Conservation (phyloP, 768 basidiomycete species). For the Auricularia sp. region DNA sequence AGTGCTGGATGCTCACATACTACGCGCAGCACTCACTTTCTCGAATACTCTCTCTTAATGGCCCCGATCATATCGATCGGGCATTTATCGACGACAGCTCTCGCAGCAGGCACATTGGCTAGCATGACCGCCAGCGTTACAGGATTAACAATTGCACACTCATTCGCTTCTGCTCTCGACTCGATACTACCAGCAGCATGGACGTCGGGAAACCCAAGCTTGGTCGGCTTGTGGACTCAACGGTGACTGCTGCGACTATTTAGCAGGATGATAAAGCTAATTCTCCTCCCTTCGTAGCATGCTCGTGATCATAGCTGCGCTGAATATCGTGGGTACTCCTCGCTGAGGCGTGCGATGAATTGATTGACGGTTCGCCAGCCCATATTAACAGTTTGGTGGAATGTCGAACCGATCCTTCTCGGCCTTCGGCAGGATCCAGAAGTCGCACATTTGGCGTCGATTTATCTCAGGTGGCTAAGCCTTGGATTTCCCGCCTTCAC, state of each 20-base stretch:
- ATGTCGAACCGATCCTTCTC: constrained; percentile 69
- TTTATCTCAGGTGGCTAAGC: constrained; percentile 68
- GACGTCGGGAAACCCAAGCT: constrained; percentile 75
- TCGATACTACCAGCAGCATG: constrained; percentile 91
- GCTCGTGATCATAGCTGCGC: background rate
- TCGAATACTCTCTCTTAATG: constrained; percentile 81
- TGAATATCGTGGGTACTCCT: background rate
- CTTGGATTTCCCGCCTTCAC: constrained; percentile 72
- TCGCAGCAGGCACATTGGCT: constrained; percentile 72
- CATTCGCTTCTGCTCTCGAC: constrained; percentile 78
- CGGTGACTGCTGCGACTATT: constrained; percentile 21
- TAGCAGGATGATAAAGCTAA: constrained; percentile 31
- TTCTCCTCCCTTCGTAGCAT: background rate
- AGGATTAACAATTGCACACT: constrained; percentile 72
- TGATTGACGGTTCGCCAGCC: constrained; percentile 25
- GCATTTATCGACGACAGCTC: constrained; percentile 79
- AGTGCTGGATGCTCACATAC: constrained; percentile 4
- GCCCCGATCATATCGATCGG: constrained; percentile 82
- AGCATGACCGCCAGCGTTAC: constrained; percentile 67
- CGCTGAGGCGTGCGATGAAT: background rate
- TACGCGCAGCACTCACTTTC: constrained; percentile 53
- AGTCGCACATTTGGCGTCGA: constrained; percentile 64
- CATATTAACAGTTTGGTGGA: constrained; percentile 69
- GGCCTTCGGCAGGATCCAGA: constrained; percentile 71
- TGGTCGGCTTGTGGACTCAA: constrained; percentile 87